These are phyloP conservation scores for Capsicum rhomboideum DNA, from an alignment of 257 asterid species.

Conservation along the genomic window DNA sequence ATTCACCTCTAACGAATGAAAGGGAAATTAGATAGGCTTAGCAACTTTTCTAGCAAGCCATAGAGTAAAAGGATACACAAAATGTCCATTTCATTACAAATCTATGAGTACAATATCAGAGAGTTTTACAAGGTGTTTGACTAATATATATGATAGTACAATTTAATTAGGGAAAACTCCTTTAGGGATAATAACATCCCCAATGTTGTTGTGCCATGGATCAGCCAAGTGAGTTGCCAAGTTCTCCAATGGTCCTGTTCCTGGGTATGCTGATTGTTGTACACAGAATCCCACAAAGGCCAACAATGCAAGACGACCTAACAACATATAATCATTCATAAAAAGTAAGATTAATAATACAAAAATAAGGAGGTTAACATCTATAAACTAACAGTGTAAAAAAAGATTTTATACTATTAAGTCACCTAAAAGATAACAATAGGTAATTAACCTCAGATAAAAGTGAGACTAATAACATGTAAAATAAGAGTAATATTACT, in stretches of 20 bases:
- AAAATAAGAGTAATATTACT: no score
- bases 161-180: slow-evolving; percentile 19
- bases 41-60: neutral
- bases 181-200: slow-evolving; percentile 62
- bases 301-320: slow-evolving; percentile 79
- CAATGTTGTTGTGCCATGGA: slow-evolving; percentile 99
- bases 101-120: neutral
- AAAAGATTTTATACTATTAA: no score
- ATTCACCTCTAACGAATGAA: no score
- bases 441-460: no score
- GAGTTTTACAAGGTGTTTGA: slow-evolving; percentile 11
- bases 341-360: no score
- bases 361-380: no score
- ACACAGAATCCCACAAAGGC: slow-evolving; percentile 85
- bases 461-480: no score
- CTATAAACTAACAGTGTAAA: no score
- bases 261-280: slow-evolving; percentile 88
- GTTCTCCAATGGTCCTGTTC: slow-evolving; percentile 95
- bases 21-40: neutral
- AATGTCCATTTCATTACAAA: neutral
- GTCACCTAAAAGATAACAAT: no score
- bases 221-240: slow-evolving; percentile 87
- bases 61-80: neutral
- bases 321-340: neutral
- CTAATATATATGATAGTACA: slow-evolving; percentile 1